Evolutionary conservation across 768 basidiomycete species (phyloP).

Genomic region (Boletellus emodensis): DNA sequence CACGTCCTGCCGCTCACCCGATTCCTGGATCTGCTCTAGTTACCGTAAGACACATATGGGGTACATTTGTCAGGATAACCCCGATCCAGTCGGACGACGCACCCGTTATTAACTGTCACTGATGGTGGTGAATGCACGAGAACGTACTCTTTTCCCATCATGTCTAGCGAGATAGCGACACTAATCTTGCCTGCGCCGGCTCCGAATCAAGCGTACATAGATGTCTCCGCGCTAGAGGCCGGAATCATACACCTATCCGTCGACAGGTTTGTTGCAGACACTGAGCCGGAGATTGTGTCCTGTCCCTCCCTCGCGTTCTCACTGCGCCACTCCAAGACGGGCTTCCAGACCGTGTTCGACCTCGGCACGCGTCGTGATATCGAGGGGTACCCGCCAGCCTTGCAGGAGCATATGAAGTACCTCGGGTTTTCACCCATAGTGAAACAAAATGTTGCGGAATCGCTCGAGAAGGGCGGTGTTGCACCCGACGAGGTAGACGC

Average conservation of each 20-base stretch:
- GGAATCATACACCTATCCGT: conserved; percentile 41
- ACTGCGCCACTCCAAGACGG: conserved; percentile 42
- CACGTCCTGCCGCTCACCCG: neutral
- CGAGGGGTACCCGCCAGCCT: conserved; percentile 37
- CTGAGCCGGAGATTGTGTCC: conserved; percentile 22
- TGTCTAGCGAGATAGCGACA: conserved; percentile 5
- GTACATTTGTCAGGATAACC: neutral
- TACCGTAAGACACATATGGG: neutral
- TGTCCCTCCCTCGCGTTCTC: conserved; percentile 52
- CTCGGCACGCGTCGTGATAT: conserved; percentile 51
- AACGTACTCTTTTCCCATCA: neutral
- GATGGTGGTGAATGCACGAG: neutral
- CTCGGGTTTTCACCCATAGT: conserved; percentile 6
- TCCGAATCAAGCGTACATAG: conserved; percentile 46
- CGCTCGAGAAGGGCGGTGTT: conserved; percentile 47
- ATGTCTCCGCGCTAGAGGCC: conserved; percentile 54
- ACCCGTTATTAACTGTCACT: neutral
- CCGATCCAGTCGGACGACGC: neutral
- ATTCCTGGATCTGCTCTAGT: neutral
- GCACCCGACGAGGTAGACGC: conserved; percentile 40
- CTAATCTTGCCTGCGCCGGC: conserved; percentile 10
- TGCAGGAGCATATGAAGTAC: conserved; percentile 19
- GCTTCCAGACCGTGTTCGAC: conserved; percentile 47
- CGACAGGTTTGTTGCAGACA: conserved; percentile 36
- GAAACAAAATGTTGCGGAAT: conserved; percentile 42